phyloP scores from a whole-genome alignment of 2,329 filamentous ascomycete species.

The Phaeophleospora eucalypticola region DNA sequence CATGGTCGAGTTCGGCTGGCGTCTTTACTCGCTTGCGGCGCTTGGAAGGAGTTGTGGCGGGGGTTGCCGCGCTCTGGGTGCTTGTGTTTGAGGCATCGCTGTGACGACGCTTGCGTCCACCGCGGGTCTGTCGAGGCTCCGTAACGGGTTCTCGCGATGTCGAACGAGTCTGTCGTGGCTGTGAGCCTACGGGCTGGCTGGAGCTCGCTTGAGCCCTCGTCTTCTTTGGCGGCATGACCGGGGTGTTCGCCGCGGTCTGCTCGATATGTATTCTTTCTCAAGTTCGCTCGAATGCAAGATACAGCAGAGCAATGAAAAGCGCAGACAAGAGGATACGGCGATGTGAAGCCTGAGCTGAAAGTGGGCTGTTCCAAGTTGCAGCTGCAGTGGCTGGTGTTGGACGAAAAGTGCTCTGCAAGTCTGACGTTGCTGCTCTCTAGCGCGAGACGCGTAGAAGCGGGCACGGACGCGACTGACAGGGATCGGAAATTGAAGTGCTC shows the following conservation, averaged over 20 bases:
- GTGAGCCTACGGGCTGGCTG: neutral
- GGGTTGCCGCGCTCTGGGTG: neutral
- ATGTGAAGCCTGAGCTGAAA: no score
- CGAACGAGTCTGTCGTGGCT: conserved; percentile 2
- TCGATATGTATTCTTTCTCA: neutral
- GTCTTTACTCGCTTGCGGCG: neutral
- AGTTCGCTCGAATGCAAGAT: neutral
- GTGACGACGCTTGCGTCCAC: conserved; percentile 4
- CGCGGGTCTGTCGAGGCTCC: neutral
- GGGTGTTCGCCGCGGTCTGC: neutral
- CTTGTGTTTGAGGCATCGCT: conserved; percentile 7
- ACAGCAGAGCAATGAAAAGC: neutral
- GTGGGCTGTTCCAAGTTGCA: neutral
- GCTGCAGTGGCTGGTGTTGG: neutral
- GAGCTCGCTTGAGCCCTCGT: neutral
- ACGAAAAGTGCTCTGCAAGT: neutral
- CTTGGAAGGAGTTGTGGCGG: neutral
- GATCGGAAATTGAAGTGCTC: neutral
- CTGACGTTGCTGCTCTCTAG: neutral
- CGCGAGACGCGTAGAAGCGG: neutral
- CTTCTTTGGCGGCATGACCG: conserved; percentile 9
- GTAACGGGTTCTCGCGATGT: conserved; percentile 1
- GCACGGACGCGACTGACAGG: neutral
- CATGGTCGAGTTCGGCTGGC: conserved; percentile 3
- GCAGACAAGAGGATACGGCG: neutral